A percentile compares a stretch with the other conserved stretches of the same genome.
Evolutionary conservation across 2,329 filamentous ascomycete species (phyloP).

Genomic region (Pseudogymnoascus sp.): DNA sequence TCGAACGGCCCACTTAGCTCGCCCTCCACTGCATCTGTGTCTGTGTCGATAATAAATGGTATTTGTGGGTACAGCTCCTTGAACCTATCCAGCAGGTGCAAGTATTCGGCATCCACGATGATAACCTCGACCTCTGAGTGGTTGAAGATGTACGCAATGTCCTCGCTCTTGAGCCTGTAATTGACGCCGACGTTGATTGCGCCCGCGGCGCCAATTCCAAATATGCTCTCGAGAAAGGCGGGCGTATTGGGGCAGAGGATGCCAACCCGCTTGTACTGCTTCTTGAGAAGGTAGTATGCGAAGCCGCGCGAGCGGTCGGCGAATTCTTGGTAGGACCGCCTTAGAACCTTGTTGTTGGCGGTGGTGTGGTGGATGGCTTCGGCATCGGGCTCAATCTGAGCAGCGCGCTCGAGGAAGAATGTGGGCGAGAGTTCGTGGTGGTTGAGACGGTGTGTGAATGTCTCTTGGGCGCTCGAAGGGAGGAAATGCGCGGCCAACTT

Average conservation of each 20-base stretch:
- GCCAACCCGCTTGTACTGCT: constrained; percentile 68
- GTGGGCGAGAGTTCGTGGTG: constrained; percentile 81
- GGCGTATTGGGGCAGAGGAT: constrained; percentile 90
- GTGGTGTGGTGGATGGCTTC: constrained; percentile 82
- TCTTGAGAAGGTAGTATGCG: constrained; percentile 77
- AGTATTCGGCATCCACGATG: constrained; percentile 78
- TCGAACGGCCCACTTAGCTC: constrained; percentile 75
- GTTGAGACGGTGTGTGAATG: constrained; percentile 29
- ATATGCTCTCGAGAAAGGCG: constrained; percentile 85
- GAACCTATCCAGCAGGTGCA: constrained; percentile 62
- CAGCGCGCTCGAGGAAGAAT: constrained; percentile 77
- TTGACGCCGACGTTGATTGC: constrained; percentile 70
- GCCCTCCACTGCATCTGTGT: constrained; percentile 71
- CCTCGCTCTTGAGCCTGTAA: constrained; percentile 70
- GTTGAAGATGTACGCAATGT: constrained; percentile 84
- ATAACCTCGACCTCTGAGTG: constrained; percentile 82
- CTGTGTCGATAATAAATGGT: constrained; percentile 69
- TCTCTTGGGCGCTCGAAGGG: constrained; percentile 28
- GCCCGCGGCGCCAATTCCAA: constrained; percentile 76
- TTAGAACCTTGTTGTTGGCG: constrained; percentile 64
- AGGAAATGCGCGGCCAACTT: constrained; percentile 48
- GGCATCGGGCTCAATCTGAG: constrained; percentile 78
- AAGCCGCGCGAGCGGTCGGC: constrained; percentile 81
- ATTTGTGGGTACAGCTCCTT: constrained; percentile 53
- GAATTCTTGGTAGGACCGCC: constrained; percentile 71